phyloP scores from a whole-genome alignment of 306 rosid genomes.

The Erythrophleum fordii region DNA sequence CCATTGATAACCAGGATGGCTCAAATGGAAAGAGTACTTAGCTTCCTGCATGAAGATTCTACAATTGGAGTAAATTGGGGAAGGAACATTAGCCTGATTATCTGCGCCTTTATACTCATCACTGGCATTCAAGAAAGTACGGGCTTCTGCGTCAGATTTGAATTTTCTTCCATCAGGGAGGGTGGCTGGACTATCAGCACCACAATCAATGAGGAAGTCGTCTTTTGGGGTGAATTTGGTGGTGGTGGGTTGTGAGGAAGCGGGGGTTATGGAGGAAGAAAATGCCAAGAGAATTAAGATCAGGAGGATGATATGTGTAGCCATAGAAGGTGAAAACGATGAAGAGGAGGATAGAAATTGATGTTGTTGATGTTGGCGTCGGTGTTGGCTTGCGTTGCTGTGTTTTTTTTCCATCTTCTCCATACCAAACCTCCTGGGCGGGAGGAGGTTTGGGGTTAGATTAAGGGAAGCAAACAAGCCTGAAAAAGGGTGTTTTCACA shows the following conservation, averaged over 20 bases:
- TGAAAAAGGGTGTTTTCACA: conserved; percentile 30
- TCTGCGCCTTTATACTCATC: conserved; percentile 59
- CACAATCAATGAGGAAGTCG: conserved; percentile 77
- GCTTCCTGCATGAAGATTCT: conserved; percentile 75
- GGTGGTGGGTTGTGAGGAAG: conserved; percentile 34
- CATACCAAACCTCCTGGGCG: conserved; percentile 75
- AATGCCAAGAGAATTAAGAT: conserved; percentile 44
- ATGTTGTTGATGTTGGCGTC: background rate
- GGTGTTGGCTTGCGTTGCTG: background rate
- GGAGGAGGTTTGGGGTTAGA: conserved; percentile 51
- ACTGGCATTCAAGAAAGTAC: conserved; percentile 49
- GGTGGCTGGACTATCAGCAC: conserved; percentile 49
- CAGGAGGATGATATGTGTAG: conserved; percentile 58
- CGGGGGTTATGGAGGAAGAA: conserved; percentile 3
- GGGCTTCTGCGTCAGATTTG: conserved; percentile 70
- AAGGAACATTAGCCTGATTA: conserved; percentile 35
- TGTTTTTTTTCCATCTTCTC: conserved; percentile 47
- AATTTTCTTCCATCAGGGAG: conserved; percentile 77
- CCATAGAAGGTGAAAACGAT: conserved; percentile 51
- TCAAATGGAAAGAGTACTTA: conserved; percentile 56
- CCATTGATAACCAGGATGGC: conserved; percentile 68
- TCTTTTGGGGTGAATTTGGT: conserved; percentile 65
- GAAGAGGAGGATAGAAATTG: conserved; percentile 56
- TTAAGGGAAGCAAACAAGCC: conserved; percentile 27
- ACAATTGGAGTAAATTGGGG: conserved; percentile 56